Base-by-base conservation (phyloP, 2,329 filamentous ascomycete species). In the Ophiostoma ulmi region DNA sequence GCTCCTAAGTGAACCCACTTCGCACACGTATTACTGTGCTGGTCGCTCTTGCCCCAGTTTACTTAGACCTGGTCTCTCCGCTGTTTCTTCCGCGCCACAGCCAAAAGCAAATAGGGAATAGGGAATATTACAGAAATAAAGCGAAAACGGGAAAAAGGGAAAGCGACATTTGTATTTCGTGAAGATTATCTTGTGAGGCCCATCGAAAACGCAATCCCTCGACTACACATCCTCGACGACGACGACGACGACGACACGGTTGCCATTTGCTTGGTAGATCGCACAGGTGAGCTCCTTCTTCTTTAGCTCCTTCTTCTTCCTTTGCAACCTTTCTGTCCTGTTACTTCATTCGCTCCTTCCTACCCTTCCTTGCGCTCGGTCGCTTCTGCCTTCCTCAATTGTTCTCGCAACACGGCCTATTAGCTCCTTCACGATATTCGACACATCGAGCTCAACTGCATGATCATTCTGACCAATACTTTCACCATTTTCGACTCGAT, bases 1-100 rank as follows among this genome's bases (percentile, higher is more conserved):
- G 52, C 52, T 58, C n/a, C 52, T 26, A 58, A 17, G 31, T 48
- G 44, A 26, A 58, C n/a, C 52, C 52, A 58, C 52, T 58, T 26
- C 14, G 44, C 52, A 58, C 52, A 58, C 52, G 52, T 58, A 48
- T 58, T 58, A 58, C 52, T 58, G 52, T 58, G 52, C n/a, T 58
- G 52, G n/a, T 58, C 52, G 52, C 52, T 58, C 52, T 13, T 58
- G 52, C 52, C 52, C 52, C 52, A 58, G 52, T 58, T 26, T 26
- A 58, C 52, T 8, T 58, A 58, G 52, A 58, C 52, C 52, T 58
- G 52, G 52, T 58, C 52, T 58, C 52, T 58, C 52, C 52, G n/a
- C 52, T 22, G 52, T 58, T 13, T 26, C n/a, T 58, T 58, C 52
- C 52, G 52, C 52, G n/a, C 52, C 52, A 26, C 52, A 58, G 52